These are phyloP conservation scores for Chaetomium sp. DNA, from an alignment of 2,329 filamentous ascomycete species.

Conservation along the genomic window DNA sequence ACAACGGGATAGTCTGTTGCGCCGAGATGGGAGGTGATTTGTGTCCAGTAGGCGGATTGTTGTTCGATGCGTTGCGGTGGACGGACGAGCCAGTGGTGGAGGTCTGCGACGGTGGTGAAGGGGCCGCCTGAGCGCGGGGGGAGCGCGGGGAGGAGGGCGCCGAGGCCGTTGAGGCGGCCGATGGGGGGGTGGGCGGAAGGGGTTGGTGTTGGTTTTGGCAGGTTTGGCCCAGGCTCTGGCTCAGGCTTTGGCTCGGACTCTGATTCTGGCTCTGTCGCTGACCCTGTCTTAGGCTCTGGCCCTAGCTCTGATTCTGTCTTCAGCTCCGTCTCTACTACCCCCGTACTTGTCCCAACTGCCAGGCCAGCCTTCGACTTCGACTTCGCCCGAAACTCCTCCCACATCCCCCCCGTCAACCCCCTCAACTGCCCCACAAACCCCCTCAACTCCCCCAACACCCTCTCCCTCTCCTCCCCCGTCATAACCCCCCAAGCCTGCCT, in stretches of 20 bases:
- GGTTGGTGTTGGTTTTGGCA: too few species aligned
- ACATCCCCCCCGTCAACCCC: neutral
- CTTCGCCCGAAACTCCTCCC: too few species aligned
- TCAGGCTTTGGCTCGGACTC: too few species aligned
- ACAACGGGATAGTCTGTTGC: neutral
- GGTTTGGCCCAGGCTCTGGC: too few species aligned
- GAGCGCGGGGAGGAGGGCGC: neutral
- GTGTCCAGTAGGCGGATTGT: neutral
- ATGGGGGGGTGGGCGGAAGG: neutral
- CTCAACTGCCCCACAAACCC: neutral
- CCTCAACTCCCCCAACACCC: neutral
- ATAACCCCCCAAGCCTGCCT: neutral
- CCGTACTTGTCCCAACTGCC: too few species aligned
- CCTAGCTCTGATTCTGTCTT: too few species aligned
- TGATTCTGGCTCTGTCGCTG: too few species aligned
- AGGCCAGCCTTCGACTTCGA: too few species aligned
- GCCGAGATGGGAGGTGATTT: too few species aligned
- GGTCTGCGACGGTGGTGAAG: neutral
- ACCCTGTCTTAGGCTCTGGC: too few species aligned
- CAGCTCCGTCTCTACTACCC: too few species aligned
- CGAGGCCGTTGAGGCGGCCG: slow-evolving; percentile 1
- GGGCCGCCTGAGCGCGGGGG: neutral
- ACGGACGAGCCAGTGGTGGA: slow-evolving; percentile 3
- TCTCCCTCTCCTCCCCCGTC: neutral
- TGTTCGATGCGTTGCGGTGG: neutral